These are phyloP conservation scores for Peronospora tabacina DNA, from an alignment of 352 stramenopile genomes.

Conservation along the genomic window DNA sequence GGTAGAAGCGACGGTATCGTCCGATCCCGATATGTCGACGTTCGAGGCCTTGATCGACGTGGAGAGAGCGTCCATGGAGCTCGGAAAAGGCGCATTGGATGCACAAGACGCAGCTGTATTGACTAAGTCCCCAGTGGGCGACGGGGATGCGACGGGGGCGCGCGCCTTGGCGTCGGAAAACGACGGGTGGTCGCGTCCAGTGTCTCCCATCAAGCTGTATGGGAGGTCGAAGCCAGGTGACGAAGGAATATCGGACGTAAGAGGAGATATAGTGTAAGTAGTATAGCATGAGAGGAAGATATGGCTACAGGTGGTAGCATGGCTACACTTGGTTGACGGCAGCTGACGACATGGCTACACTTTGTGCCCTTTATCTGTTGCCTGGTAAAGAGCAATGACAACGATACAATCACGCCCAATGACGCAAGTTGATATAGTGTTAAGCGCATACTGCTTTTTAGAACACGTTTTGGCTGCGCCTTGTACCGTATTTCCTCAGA, in stretches of 20 bases:
- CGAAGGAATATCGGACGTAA: slow-evolving; percentile 8
- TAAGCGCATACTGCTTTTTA: no score
- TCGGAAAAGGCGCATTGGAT: slow-evolving; percentile 1
- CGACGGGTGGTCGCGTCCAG: slow-evolving; percentile 10
- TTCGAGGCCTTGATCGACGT: slow-evolving; percentile 5
- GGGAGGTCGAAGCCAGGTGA: slow-evolving; percentile 9
- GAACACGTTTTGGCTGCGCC: no score
- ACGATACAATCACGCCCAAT: no score
- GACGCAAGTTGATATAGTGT: no score
- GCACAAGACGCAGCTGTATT: slow-evolving; percentile 1
- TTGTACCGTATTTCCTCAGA: no score
- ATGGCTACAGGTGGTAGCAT: no score
- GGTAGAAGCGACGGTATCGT: slow-evolving; percentile 6
- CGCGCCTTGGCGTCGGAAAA: slow-evolving; percentile 8
- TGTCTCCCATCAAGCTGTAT: slow-evolving; percentile 24
- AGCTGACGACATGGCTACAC: no score
- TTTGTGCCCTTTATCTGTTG: no score
- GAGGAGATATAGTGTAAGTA: background rate
- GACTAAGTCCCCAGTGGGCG: background rate
- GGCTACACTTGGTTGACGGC: no score
- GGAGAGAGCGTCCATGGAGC: background rate
- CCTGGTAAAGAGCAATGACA: no score
- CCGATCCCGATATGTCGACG: slow-evolving; percentile 1
- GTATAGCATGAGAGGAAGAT: background rate
- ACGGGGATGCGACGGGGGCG: background rate